phyloP scores from a whole-genome alignment of 1,284 basidiomycete species.

The Ceratobasidium sp. region DNA sequence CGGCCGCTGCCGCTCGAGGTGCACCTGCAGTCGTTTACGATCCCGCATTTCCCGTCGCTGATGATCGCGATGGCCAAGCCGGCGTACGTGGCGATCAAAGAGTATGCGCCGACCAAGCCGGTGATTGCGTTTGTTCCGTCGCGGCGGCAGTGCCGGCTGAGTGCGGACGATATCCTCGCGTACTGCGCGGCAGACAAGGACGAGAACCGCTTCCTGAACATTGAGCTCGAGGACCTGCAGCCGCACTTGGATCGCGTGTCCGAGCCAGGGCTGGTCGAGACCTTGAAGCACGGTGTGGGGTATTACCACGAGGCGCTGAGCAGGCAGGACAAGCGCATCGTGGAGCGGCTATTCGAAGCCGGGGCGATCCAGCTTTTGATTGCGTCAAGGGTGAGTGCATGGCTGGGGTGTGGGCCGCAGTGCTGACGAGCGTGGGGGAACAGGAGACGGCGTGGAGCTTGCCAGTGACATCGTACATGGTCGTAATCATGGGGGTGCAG shows the following conservation, averaged over 20 bases:
- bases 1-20: conserved; percentile 97
- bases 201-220: conserved; percentile 89
- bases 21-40: conserved; percentile 94
- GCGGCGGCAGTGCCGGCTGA: conserved; percentile 92
- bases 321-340: conserved; percentile 93
- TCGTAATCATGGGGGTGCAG: conserved; percentile 98
- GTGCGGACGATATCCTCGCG: conserved; percentile 90
- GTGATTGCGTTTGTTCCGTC: conserved; percentile 95
- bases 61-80: conserved; percentile 99
- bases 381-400: conserved; percentile 81
- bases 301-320: conserved; percentile 96
- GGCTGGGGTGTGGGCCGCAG: conserved; percentile 1
- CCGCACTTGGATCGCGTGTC: conserved; percentile 89
- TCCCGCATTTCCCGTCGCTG: conserved; percentile 96
- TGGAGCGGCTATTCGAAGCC: conserved; percentile 92
- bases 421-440: conserved; percentile 21
- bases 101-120: conserved; percentile 88
- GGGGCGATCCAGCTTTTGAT: conserved; percentile 96
- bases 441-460: conserved; percentile 96
- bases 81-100: conserved; percentile 92
- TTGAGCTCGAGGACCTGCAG: conserved; percentile 85
- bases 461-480: conserved; percentile 94
- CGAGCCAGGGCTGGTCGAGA: conserved; percentile 84
- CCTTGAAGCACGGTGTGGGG: conserved; percentile 90
- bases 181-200: conserved; percentile 93